Conservation (phyloP, 768 basidiomycete species). For the Arthromyces matolae region DNA sequence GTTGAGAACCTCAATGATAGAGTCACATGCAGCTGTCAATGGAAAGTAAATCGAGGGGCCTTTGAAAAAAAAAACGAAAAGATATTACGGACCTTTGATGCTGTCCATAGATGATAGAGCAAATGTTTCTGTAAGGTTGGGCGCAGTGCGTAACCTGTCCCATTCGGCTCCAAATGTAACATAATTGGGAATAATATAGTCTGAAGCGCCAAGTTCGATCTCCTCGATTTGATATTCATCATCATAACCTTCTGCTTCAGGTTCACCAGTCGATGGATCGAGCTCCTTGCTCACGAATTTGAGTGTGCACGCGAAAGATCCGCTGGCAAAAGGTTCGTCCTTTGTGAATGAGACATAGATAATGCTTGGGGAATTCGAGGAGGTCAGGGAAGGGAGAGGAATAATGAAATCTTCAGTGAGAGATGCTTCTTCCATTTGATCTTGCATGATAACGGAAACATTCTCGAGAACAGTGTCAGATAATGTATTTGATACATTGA, state of each 20-base stretch:
- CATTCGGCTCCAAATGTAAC: constrained; percentile 91
- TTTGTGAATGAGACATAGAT: constrained; percentile 95
- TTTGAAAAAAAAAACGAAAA: neutral
- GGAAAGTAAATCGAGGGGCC: constrained; percentile 15
- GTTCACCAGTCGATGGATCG: constrained; percentile 91
- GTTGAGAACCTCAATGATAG: constrained; percentile 91
- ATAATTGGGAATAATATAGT: constrained; percentile 96
- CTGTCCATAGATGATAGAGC: constrained; percentile 88
- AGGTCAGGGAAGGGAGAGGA: constrained; percentile 65
- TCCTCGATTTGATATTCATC: constrained; percentile 99
- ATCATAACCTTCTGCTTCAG: constrained; percentile 98
- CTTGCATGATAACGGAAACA: constrained; percentile 90
- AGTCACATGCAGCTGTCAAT: constrained; percentile 87
- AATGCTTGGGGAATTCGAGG: constrained; percentile 72
- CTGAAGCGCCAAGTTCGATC: constrained; percentile 87
- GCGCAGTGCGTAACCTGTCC: constrained; percentile 81
- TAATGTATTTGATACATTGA: constrained; percentile 96
- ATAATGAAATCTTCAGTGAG: constrained; percentile 95
- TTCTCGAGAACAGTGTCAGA: constrained; percentile 94
- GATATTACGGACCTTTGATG: constrained; percentile 66
- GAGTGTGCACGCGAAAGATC: constrained; percentile 86
- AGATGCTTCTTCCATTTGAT: constrained; percentile 65
- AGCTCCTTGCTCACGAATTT: constrained; percentile 97
- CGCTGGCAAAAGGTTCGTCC: constrained; percentile 70
- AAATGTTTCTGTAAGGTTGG: constrained; percentile 88